These are phyloP conservation scores for Hypoxylon rickii DNA, from an alignment of 495 filamentous ascomycete species.

Conservation along the genomic window DNA sequence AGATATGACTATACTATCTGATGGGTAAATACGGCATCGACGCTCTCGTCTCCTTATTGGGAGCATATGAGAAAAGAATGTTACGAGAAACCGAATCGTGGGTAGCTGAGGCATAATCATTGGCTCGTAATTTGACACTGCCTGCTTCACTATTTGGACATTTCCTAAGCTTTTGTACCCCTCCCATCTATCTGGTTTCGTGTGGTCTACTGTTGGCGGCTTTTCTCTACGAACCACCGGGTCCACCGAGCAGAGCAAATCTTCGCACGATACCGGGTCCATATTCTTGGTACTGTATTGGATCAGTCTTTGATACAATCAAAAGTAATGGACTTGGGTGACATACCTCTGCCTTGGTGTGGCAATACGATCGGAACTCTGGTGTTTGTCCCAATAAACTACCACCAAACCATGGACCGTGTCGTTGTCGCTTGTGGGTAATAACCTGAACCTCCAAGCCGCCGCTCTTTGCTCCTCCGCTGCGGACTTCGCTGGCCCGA, in stretches of 20 bases:
- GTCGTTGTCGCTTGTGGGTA: slow-evolving; percentile 91
- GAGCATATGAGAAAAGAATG: neutral
- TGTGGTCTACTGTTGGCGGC: slow-evolving; percentile 1
- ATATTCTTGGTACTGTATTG: slow-evolving; percentile 80
- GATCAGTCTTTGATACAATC: slow-evolving; percentile 25
- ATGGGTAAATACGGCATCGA: no score
- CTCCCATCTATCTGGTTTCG: slow-evolving; percentile 29
- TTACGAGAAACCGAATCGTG: neutral
- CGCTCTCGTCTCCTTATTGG: no score
- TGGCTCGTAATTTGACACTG: slow-evolving; percentile 20
- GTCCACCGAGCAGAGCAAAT: slow-evolving; percentile 92
- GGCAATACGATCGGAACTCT: slow-evolving; percentile 98
- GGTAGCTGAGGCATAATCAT: slow-evolving; percentile 8
- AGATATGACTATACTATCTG: no score
- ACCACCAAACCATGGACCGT: slow-evolving; percentile 99
- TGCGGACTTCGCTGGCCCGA: slow-evolving; percentile 73
- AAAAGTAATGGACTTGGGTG: neutral
- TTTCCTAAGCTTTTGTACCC: slow-evolving; percentile 23
- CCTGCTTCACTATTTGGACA: slow-evolving; percentile 30
- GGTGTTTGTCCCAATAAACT: slow-evolving; percentile 95
- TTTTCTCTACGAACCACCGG: slow-evolving; percentile 63
- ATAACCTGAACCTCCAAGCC: slow-evolving; percentile 96
- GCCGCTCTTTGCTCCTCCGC: slow-evolving; percentile 88
- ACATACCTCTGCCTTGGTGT: slow-evolving; percentile 84
- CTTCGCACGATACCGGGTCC: slow-evolving; percentile 93